phyloP scores from a whole-genome alignment of 202 grass and related monocot genomes.

The Hordeum pubiflorum region DNA sequence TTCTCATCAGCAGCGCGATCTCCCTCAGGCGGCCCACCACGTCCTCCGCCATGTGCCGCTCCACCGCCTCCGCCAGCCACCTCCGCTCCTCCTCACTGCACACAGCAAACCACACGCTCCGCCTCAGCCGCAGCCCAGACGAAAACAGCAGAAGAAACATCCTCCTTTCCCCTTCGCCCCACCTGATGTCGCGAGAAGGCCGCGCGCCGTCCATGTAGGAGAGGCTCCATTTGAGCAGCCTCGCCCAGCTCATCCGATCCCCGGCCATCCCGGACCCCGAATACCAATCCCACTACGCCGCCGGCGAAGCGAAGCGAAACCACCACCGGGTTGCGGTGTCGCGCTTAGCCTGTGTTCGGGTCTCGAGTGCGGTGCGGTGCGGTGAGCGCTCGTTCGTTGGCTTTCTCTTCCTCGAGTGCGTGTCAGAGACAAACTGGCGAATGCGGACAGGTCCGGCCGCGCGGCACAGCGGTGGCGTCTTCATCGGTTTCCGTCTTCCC shows the following conservation, averaged over 20 bases:
- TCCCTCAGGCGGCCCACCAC: slow-evolving; percentile 59
- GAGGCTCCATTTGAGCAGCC: slow-evolving; percentile 73
- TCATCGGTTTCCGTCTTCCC: neutral
- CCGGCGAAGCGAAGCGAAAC: slow-evolving; percentile 6
- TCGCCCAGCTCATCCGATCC: slow-evolving; percentile 44
- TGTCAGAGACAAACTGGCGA: slow-evolving; percentile 8
- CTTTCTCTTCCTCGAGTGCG: slow-evolving; percentile 3
- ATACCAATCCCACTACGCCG: neutral
- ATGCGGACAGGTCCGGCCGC: neutral
- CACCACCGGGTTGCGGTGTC: neutral
- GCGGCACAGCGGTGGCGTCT: neutral
- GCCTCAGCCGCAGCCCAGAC: slow-evolving; percentile 1
- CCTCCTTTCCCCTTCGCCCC: neutral
- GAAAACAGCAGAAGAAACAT: neutral
- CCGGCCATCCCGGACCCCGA: slow-evolving; percentile 27
- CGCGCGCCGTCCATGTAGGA: slow-evolving; percentile 56
- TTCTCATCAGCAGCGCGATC: slow-evolving; percentile 66
- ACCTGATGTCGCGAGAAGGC: slow-evolving; percentile 36
- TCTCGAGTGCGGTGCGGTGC: slow-evolving; percentile 1
- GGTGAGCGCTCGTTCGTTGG: neutral
- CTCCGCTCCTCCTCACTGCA: slow-evolving; percentile 48
- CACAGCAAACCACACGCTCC: neutral
- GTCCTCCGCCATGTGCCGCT: slow-evolving; percentile 46
- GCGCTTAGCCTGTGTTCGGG: neutral
- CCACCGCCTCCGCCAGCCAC: slow-evolving; percentile 67